Conservation (phyloP, 306 rosid genomes). For the Mimosa pudica region DNA sequence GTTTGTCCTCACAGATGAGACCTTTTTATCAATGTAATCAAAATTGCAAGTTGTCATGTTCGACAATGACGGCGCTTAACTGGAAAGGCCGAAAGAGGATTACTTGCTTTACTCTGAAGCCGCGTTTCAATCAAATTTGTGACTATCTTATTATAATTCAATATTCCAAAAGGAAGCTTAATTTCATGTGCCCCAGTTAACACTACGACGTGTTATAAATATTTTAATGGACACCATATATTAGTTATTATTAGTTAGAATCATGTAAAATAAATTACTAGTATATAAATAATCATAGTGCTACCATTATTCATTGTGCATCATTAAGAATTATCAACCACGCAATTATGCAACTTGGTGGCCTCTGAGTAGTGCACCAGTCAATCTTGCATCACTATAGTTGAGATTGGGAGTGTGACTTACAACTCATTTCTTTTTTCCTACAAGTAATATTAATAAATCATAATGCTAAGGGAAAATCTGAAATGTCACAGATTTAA, state of each 20-base stretch:
- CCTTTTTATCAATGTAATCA: conserved; percentile 8
- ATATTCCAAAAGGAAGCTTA: not conserved
- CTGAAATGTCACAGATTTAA: no score
- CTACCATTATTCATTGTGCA: not conserved
- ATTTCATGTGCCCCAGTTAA: not conserved
- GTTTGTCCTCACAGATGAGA: not conserved
- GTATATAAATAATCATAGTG: not conserved
- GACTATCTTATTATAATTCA: not conserved
- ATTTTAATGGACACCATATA: not conserved
- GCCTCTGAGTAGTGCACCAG: not conserved
- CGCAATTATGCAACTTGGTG: not conserved
- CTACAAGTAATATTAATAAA: no score
- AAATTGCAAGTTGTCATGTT: conserved; percentile 25
- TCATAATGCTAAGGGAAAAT: no score
- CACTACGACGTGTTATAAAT: not conserved
- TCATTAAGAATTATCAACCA: not conserved
- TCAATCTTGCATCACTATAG: not conserved
- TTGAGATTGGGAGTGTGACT: no score
- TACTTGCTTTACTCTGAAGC: conserved; percentile 34
- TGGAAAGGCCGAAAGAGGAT: conserved; percentile 19
- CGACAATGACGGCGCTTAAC: conserved; percentile 24
- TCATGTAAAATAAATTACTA: not conserved
- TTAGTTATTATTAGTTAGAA: not conserved
- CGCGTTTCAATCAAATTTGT: not conserved
- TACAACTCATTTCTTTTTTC: no score